Percentiles rank a stretch among this genome's conserved stretches.
phyloP scores from a whole-genome alignment of 129 eudicot genomes.

The Helianthus tuberosus region DNA sequence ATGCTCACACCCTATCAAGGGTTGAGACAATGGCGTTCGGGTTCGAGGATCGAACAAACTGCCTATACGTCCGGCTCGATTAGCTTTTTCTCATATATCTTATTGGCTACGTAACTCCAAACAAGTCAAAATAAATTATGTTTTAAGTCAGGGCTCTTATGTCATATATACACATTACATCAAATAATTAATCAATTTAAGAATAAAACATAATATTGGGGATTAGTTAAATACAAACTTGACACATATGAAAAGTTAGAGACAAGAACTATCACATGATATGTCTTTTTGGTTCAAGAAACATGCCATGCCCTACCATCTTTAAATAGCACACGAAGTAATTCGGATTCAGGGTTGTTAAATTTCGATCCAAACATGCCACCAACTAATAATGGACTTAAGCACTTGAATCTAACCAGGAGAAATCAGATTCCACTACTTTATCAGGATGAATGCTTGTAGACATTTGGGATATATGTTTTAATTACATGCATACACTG shows the following conservation, averaged over 20 bases:
- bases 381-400: constrained; percentile 15
- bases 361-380: constrained; percentile 2
- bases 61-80: too few relatives aligned
- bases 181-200: not conserved
- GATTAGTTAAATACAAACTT: not conserved
- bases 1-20: too few relatives aligned
- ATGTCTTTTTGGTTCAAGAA: constrained; percentile 13
- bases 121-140: too few relatives aligned
- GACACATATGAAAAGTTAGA: constrained; percentile 1
- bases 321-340: constrained; percentile 1
- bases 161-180: too few relatives aligned
- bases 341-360: constrained; percentile 2
- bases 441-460: constrained; percentile 18
- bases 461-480: constrained; percentile 13
- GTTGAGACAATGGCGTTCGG: too few relatives aligned
- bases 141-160: too few relatives aligned
- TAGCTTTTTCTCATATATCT: too few relatives aligned
- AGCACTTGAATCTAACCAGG: constrained; percentile 11
- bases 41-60: too few relatives aligned
- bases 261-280: constrained; percentile 26
- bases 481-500: constrained; percentile 14
- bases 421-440: constrained; percentile 18
- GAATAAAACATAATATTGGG: too few relatives aligned
- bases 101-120: too few relatives aligned
- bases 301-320: constrained; percentile 20